Evolutionary conservation across 2,329 filamentous ascomycete genomes (phyloP).

Genomic region (Cercospora citrullina): DNA sequence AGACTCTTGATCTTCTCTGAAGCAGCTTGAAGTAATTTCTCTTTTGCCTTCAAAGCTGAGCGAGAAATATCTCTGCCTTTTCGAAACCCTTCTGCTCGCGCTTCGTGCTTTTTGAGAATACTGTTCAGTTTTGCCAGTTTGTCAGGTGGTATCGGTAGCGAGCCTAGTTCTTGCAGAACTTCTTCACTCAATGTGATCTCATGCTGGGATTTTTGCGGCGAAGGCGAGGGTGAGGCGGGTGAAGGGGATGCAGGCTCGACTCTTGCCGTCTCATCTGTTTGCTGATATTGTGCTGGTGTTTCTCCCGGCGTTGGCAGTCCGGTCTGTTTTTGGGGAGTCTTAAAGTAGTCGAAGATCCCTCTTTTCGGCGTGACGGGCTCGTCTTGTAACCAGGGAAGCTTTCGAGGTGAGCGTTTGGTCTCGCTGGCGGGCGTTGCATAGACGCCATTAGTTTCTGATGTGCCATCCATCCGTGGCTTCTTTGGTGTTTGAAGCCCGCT

Average conservation of each 20-base stretch:
- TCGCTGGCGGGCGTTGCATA: slow-evolving; percentile 43
- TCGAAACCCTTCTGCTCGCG: slow-evolving; percentile 61
- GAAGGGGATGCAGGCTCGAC: slow-evolving; percentile 23
- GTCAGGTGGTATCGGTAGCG: slow-evolving; percentile 25
- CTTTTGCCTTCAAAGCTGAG: slow-evolving; percentile 62
- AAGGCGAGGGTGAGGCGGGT: slow-evolving; percentile 12
- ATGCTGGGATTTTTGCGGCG: neutral
- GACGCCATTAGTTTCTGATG: slow-evolving; percentile 31
- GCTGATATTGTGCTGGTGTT: neutral
- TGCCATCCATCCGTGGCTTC: slow-evolving; percentile 39
- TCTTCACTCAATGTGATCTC: slow-evolving; percentile 28
- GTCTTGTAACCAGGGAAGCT: slow-evolving; percentile 44
- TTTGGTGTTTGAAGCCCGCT: slow-evolving; percentile 42
- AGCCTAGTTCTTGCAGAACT: slow-evolving; percentile 27
- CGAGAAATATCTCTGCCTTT: slow-evolving; percentile 67
- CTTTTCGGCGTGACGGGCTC: slow-evolving; percentile 34
- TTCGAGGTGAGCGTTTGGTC: slow-evolving; percentile 34
- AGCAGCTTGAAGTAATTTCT: slow-evolving; percentile 65
- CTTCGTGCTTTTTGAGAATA: slow-evolving; percentile 57
- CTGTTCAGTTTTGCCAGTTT: slow-evolving; percentile 42
- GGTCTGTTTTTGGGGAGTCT: slow-evolving; percentile 29
- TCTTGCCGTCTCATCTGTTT: neutral
- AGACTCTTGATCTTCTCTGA: slow-evolving; percentile 62
- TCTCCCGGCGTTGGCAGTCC: neutral
- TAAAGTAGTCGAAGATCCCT: slow-evolving; percentile 29